A percentile compares a stretch with the other conserved stretches of the same genome.
phyloP scores from a whole-genome alignment of 306 rosid genomes.

The Luffa acutangula region DNA sequence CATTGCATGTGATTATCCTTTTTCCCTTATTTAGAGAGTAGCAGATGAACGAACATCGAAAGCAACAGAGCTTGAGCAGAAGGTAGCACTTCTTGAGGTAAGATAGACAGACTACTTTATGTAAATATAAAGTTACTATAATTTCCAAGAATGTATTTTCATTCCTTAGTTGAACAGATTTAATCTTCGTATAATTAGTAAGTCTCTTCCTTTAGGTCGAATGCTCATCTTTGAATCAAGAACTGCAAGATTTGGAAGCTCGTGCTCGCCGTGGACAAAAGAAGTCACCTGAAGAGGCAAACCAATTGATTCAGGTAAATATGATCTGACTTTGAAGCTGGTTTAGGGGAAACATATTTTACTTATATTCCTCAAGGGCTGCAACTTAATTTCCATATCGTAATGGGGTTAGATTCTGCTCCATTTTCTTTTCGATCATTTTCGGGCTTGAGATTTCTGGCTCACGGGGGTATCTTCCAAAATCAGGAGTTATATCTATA shows the following conservation, averaged over 20 bases:
- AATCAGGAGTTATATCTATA: not conserved
- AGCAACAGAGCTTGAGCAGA: slow-evolving; percentile 93
- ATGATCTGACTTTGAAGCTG: not conserved
- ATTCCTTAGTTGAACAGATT: slow-evolving; percentile 6
- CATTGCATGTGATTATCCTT: not conserved
- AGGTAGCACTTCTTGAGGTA: slow-evolving; percentile 96
- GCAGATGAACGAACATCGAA: slow-evolving; percentile 89
- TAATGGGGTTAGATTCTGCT: not conserved
- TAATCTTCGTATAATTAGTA: slow-evolving; percentile 12
- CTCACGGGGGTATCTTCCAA: not conserved
- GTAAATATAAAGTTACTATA: not conserved
- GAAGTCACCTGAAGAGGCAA: slow-evolving; percentile 81
- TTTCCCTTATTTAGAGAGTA: slow-evolving; percentile 42
- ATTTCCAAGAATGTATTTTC: not conserved
- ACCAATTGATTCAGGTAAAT: slow-evolving; percentile 81
- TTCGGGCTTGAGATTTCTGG: not conserved
- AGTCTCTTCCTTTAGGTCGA: slow-evolving; percentile 52
- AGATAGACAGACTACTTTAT: not conserved
- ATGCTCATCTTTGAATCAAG: slow-evolving; percentile 90
- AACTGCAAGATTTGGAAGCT: slow-evolving; percentile 89
- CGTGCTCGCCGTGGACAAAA: slow-evolving; percentile 84
- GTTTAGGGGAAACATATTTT: not conserved
- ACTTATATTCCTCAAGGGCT: not conserved
- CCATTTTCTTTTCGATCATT: not conserved
- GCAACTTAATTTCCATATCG: not conserved